phyloP scores from a whole-genome alignment of 305 asterid species.

The Solanum chacoense region DNA sequence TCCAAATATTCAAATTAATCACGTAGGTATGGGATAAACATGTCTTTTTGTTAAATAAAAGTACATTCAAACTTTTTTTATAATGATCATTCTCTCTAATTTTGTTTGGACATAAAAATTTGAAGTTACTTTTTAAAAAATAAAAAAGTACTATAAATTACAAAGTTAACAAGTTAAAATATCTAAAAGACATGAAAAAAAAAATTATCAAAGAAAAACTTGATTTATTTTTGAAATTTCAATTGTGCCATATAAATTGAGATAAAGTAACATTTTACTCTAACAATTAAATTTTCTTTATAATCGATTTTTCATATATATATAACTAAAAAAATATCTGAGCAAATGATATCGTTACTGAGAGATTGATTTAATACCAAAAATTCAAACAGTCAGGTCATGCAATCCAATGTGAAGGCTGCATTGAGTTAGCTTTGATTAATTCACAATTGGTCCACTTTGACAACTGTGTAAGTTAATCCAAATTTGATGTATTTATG shows the following conservation, averaged over 20 bases:
- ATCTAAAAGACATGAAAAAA: too few species aligned
- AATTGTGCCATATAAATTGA: too few species aligned
- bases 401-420: neutral
- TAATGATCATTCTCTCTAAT: neutral
- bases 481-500: neutral
- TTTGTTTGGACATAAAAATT: neutral
- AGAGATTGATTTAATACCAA: neutral
- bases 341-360: too few species aligned
- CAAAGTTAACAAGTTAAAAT: too few species aligned
- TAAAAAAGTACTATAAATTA: neutral
- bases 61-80: neutral
- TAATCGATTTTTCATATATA: neutral
- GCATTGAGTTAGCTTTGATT: neutral
- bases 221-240: too few species aligned
- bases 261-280: neutral
- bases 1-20: neutral
- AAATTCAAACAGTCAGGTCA: neutral
- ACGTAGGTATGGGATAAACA: neutral
- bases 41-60: neutral
- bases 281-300: neutral
- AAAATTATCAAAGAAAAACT: too few species aligned
- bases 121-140: too few species aligned
- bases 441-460: neutral
- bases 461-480: neutral
- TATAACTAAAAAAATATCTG: neutral